These are phyloP conservation scores for Rhizopogon vesiculosus DNA, from an alignment of 768 basidiomycete genomes.

Conservation along the genomic window DNA sequence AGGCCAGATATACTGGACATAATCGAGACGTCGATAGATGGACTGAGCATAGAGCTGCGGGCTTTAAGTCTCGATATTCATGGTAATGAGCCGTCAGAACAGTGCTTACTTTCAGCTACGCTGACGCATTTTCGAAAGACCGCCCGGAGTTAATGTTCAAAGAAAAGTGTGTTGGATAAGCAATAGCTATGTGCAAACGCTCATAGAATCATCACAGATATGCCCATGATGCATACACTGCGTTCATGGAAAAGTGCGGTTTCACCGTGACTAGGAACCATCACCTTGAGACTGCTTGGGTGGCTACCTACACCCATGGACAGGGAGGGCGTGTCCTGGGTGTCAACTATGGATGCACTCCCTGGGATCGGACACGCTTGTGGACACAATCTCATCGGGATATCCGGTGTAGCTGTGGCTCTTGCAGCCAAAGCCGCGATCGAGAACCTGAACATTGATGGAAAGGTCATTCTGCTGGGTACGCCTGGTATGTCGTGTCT, in stretches of 20 bases:
- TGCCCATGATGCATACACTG: conserved; percentile 64
- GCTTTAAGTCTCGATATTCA: conserved; percentile 71
- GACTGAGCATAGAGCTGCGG: conserved; percentile 51
- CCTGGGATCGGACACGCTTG: conserved; percentile 56
- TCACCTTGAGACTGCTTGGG: conserved; percentile 64
- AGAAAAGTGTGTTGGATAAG: conserved; percentile 46
- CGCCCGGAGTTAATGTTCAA: conserved; percentile 68
- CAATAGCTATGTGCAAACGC: neutral
- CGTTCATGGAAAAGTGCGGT: conserved; percentile 57
- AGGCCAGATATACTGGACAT: conserved; percentile 54
- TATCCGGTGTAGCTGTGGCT: conserved; percentile 62
- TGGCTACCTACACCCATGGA: conserved; percentile 55
- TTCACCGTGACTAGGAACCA: conserved; percentile 56
- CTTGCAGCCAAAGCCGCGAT: conserved; percentile 55
- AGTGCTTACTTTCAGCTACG: neutral
- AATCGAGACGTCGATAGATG: conserved; percentile 53
- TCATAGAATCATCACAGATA: conserved; percentile 31
- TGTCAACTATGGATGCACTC: conserved; percentile 65
- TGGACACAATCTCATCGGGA: conserved; percentile 74
- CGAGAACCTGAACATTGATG: conserved; percentile 52
- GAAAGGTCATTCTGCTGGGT: conserved; percentile 61
- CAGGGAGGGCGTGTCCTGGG: conserved; percentile 64
- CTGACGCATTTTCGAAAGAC: conserved; percentile 33
- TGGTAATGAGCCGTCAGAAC: conserved; percentile 29
- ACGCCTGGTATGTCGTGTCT: conserved; percentile 51